Percentiles rank a stretch among this genome's conserved stretches.
These are phyloP conservation scores for Pelargonium citronellum DNA, from an alignment of 441 rosid species.

Conservation along the genomic window DNA sequence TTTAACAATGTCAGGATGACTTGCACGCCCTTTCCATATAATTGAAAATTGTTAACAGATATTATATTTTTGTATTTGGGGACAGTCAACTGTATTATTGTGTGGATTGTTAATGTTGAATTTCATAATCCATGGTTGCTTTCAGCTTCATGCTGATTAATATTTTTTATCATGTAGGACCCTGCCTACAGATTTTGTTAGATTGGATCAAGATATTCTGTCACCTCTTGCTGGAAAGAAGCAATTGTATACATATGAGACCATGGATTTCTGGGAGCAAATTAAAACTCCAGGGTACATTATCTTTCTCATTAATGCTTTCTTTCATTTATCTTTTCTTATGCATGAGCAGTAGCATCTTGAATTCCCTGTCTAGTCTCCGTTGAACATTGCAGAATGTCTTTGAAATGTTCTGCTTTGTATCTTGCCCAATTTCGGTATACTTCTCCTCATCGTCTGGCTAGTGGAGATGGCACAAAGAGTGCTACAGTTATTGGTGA, in stretches of 20 bases:
- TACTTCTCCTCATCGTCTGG: conserved; percentile 51
- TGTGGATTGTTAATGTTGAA: neutral
- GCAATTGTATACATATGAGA: conserved; percentile 64
- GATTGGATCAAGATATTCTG: conserved; percentile 80
- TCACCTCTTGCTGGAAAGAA: conserved; percentile 87
- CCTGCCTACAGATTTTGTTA: conserved; percentile 52
- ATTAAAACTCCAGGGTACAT: conserved; percentile 73
- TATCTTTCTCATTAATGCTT: neutral
- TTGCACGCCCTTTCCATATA: too few species aligned
- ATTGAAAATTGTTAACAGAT: neutral
- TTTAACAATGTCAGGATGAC: too few species aligned
- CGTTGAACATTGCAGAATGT: conserved; percentile 39
- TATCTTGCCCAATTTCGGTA: conserved; percentile 60
- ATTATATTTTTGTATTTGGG: neutral
- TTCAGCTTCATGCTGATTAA: conserved; percentile 15
- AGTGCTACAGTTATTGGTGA: conserved; percentile 51
- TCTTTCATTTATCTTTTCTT: conserved; percentile 1
- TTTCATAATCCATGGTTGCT: conserved; percentile 7
- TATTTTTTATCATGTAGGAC: conserved; percentile 40
- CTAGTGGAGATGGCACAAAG: conserved; percentile 45
- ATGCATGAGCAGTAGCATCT: neutral
- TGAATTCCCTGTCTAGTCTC: conserved; percentile 12
- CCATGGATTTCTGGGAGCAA: conserved; percentile 77
- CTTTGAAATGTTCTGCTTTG: conserved; percentile 64
- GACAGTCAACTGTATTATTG: neutral